These are phyloP conservation scores for Periconia sp. DNA, from an alignment of 2,329 filamentous ascomycete genomes.

Conservation along the genomic window DNA sequence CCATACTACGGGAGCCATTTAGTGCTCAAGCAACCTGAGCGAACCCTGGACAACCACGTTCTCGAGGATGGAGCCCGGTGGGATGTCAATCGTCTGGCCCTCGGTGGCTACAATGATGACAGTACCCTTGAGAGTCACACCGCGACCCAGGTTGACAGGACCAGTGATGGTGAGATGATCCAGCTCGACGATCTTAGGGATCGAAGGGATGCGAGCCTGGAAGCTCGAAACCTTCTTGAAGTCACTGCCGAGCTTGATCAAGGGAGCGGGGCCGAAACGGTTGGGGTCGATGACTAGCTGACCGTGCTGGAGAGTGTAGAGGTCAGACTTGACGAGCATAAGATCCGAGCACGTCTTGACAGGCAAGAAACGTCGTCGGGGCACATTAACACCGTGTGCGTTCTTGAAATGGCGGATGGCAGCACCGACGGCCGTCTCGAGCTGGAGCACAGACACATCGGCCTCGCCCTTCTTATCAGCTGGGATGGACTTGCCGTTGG, in stretches of 20 bases:
- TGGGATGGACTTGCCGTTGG: slow-evolving; percentile 97
- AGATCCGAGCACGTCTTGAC: slow-evolving; percentile 99
- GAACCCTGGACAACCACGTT: slow-evolving; percentile 99
- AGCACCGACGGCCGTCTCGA: slow-evolving; percentile 97
- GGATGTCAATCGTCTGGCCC: slow-evolving; percentile 96
- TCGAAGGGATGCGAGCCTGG: slow-evolving; percentile 82
- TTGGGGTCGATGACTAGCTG: slow-evolving; percentile 96
- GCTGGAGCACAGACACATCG: slow-evolving; percentile 94
- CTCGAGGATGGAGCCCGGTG: slow-evolving; percentile 93
- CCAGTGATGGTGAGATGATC: slow-evolving; percentile 97
- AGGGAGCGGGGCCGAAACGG: slow-evolving; percentile 92
- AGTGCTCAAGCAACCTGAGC: slow-evolving; percentile 73
- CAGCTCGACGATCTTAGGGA: slow-evolving; percentile 87
- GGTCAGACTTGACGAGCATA: slow-evolving; percentile 99
- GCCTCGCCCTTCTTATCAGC: slow-evolving; percentile 99
- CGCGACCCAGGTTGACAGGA: slow-evolving; percentile 92
- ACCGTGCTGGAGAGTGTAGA: slow-evolving; percentile 98
- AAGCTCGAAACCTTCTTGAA: slow-evolving; percentile 99
- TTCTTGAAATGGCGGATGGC: slow-evolving; percentile 99
- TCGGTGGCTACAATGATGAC: slow-evolving; percentile 99
- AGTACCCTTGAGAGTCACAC: slow-evolving; percentile 94
- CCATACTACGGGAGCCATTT: slow-evolving; percentile 30
- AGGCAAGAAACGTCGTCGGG: slow-evolving; percentile 94
- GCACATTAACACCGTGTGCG: slow-evolving; percentile 98
- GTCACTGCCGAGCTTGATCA: slow-evolving; percentile 98